A percentile compares a stretch with the other conserved stretches of the same genome.
phyloP scores from a whole-genome alignment of 108 stramenopile genomes.

The Cyclotella kingstonii region DNA sequence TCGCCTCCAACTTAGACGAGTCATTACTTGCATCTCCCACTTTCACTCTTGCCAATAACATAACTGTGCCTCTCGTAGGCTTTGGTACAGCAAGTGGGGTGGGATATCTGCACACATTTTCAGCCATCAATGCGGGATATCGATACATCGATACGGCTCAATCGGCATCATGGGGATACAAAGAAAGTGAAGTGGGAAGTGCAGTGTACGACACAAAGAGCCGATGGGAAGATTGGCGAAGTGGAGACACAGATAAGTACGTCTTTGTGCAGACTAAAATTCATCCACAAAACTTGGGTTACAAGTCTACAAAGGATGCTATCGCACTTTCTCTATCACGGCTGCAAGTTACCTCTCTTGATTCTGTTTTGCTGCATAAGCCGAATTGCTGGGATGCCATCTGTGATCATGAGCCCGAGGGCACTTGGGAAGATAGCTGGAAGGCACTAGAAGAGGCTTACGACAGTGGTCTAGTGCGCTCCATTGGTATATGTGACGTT shows the following conservation, averaged over 20 bases:
- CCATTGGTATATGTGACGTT: constrained; percentile 61
- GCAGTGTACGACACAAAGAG: constrained; percentile 28
- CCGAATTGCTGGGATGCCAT: constrained; percentile 56
- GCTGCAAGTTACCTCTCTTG: constrained; percentile 31
- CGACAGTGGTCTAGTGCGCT: constrained; percentile 39
- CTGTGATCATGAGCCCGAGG: constrained; percentile 47
- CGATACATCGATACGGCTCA: constrained; percentile 57
- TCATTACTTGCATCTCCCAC: too few relatives aligned
- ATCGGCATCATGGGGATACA: constrained; percentile 53
- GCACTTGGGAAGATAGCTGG: constrained; percentile 68
- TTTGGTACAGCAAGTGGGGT: constrained; percentile 58
- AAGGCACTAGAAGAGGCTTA: constrained; percentile 49
- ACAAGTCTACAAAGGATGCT: constrained; percentile 38
- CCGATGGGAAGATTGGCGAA: constrained; percentile 34
- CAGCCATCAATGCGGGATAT: constrained; percentile 49
- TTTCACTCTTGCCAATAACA: constrained; percentile 47
- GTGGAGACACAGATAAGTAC: constrained; percentile 6
- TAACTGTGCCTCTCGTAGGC: constrained; percentile 47
- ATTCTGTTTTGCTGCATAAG: constrained; percentile 62
- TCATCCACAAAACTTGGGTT: constrained; percentile 60
- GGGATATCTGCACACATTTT: constrained; percentile 20
- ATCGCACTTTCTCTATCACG: constrained; percentile 31
- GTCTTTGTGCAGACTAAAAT: constrained; percentile 63
- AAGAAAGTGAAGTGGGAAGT: constrained; percentile 50
- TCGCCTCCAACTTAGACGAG: too few relatives aligned